Evolutionary conservation across 2,329 filamentous ascomycete species (phyloP), one percentile per base, ranked within the genome.

Genomic region (Fusarium tricinctum): DNA sequence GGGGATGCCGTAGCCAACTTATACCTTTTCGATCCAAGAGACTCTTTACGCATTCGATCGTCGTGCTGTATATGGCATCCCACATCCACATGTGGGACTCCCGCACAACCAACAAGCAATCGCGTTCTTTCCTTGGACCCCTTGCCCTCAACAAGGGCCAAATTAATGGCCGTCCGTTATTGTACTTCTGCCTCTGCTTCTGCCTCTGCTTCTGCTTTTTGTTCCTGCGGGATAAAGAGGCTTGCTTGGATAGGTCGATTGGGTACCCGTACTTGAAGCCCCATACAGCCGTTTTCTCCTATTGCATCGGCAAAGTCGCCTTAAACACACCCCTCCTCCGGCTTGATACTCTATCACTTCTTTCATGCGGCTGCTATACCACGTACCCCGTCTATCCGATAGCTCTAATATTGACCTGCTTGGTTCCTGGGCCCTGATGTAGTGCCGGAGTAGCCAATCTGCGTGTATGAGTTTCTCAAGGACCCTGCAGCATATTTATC

Each of bases 191-290:
- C 64, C 58, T 66, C 40, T 55, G 58, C 48, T 60, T 46, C 42
- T 60, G 50, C 56, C 19, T 61, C n/a, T 61, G 33, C 39, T 67
- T 56, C 60, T 69, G 39, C 30, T 7, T 50, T 59, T 66, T 68
- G 65, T 66, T 68, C 69, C 73, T 79, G 77, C 77, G 74, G 77
- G 76, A 77, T 74, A 77, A 76, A 78, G 75, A 75, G 72, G 73
- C 73, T 76, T 74, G 66, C 57, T 62, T 66, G 66, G 71, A 75
- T 77, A 73, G 75, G 70, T 78, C 75, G 73, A 79, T 80, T 79
- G 78, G 78, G 78, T 79, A 80, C 75, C 77, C 76, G 66, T 79
- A 79, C 77, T 73, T 78, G 63, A 72, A 72, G 75, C 73, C 75
- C 77, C 76, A 79, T 79, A 74, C 64, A 63, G 68, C 60, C 59